Evolutionary conservation across 176 grass and related monocot species (phyloP), one percentile per base, ranked within the genome.

Genomic region (Pontederia crassipes): DNA sequence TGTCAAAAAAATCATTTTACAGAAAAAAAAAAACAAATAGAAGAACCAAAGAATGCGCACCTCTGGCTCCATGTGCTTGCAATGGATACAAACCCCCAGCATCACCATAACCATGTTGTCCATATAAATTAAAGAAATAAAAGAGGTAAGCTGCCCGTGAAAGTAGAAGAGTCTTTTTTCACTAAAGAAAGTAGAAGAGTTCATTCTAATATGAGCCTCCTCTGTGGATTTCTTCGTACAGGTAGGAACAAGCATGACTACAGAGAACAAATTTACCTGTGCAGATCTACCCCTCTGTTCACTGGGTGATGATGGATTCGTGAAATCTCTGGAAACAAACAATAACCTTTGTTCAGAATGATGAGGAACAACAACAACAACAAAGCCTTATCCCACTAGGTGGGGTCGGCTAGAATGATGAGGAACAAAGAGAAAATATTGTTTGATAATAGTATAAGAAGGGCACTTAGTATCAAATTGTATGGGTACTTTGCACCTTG

Each of bases 261-360:
- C 47, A 67, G 46, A 75, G 9, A 24, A 79, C 45, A 16, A 60
- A 59, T 20, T 62, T n/a, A 98, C 93, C 79, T 92, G 88, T 73
- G 87, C 74, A 17, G 74, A 54, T 61, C 79, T 98, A 58, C 74
- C 64, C 63, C 84, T 77, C 58, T 98, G 81, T 90, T 92, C 93
- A 28, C 82, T 83, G 56, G 93, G 93, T 67, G 92, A 80, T 52
- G 85, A 82, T 48, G 88, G 88, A 75, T 98, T 92, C 52, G 84
- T 98, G 69, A 92, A 98, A 83, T 98, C 93, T 81, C 88, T 98
- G 81, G 72, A 72, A 5, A 67, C 15, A 14, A n/a, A 51, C 47
- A 54, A 46, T 6, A 9, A 52, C 4, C 11, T 32, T 5, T 6
- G 48, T 11, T 65, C 17, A 29, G 62, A 46, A 28, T 27, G 32